Base-by-base conservation (phyloP, 2,329 filamentous ascomycete genomes). In the Colletotrichum orchidophilum region DNA sequence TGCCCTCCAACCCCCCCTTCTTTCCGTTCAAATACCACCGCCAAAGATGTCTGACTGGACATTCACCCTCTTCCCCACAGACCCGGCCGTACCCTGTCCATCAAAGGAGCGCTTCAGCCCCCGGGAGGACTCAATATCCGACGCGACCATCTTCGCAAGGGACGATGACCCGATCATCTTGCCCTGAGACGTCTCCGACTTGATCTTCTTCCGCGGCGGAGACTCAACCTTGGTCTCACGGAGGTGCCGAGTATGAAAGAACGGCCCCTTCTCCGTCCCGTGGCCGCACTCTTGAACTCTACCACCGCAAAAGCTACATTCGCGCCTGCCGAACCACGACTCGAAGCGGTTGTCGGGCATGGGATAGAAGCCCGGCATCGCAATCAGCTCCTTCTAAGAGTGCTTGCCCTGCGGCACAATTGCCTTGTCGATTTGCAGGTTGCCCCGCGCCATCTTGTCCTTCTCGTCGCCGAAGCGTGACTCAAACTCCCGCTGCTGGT, bases 401-500 rank as follows among this genome's bases (percentile, higher is more conserved):
- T 70, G 66, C 49, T 70, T 65, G 54, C 66, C 61, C 50, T 72
- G 90, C 15, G 89, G 87, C 66, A 91, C 88, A 75, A 91, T 87
- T 2, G 89, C 88, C 80, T 91, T 91, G 80, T 92, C 90, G 72
- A 92, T 90, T 50, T 87, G 78, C 1, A 89, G 89, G 59, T 83
- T 78, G 58, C 85, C 81, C 64, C 90, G 83, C 49, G 85, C 83
- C 70, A 82, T 84, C 69, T 89, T 88, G 11, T 86, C 81, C 42
- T 80, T 85, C 81, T 98, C 95, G 5, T 88, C 86, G 18, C 88
- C 88, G 94, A 95, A 97, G 73, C 87, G 87, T 35, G 81, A 84
- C 79, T 93, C 93, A 93, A 95, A 98, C 64, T 87, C 82, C 71
- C 82, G 80, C 80, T 97, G 94, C 65, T 87, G 85, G 12, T 83